Evolutionary conservation across 2,329 filamentous ascomycete species (phyloP).

Genomic region (Paraphaeosphaeria minitans): DNA sequence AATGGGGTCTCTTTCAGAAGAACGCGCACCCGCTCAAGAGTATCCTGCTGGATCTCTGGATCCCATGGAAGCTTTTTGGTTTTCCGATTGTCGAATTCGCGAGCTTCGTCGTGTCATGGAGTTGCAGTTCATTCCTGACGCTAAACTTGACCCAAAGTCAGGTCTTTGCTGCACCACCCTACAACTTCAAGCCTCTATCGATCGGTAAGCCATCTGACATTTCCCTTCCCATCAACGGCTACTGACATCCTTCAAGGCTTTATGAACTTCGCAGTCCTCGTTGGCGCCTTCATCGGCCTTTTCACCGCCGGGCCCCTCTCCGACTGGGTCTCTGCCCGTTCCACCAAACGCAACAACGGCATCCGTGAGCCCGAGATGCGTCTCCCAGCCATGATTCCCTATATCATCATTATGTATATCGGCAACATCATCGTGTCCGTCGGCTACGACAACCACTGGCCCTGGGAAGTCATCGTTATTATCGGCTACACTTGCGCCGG

Average conservation of each 20-base stretch:
- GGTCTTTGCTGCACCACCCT: conserved; percentile 60
- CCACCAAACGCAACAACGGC: conserved; percentile 59
- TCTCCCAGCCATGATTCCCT: conserved; percentile 61
- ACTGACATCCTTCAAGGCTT: conserved; percentile 44
- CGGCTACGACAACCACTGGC: conserved; percentile 60
- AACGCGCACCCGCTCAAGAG: conserved; percentile 54
- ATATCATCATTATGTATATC: conserved; percentile 61
- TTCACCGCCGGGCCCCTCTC: conserved; percentile 60
- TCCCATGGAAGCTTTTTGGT: conserved; percentile 65
- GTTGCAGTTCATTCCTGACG: conserved; percentile 61
- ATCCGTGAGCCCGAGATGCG: conserved; percentile 66
- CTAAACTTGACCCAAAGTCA: conserved; percentile 65
- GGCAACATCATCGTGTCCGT: conserved; percentile 62
- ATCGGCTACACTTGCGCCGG: conserved; percentile 62
- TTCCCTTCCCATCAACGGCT: background rate
- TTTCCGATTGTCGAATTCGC: conserved; percentile 69
- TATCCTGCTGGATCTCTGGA: conserved; percentile 61
- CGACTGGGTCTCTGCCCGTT: conserved; percentile 62
- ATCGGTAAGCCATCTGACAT: conserved; percentile 42
- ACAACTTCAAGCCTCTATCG: conserved; percentile 56
- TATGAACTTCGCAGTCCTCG: conserved; percentile 62
- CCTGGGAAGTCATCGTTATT: conserved; percentile 62
- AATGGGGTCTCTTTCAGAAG: conserved; percentile 61
- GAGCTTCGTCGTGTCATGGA: conserved; percentile 66
- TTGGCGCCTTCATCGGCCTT: conserved; percentile 61